Evolutionary conservation across 78 protist species (phyloP).

Genomic region (Cyanophora paradoxa): DNA sequence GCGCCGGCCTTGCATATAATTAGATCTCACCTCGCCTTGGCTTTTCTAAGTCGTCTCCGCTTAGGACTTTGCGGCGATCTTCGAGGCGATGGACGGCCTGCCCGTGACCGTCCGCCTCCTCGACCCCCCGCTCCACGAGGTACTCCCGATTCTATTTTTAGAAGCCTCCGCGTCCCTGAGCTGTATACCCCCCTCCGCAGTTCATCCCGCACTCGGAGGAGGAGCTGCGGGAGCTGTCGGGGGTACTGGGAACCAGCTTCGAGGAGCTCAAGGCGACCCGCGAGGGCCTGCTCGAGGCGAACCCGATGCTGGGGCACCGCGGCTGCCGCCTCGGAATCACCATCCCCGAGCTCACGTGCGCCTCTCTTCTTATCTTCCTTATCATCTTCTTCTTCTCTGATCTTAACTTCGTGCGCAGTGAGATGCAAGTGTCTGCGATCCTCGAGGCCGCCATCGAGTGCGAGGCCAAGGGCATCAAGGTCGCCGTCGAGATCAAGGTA

Average conservation of each 20-base stretch:
- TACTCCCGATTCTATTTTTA: constrained; percentile 31
- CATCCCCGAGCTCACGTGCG: constrained; percentile 70
- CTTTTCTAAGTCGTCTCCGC: too few relatives aligned
- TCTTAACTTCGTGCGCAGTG: background rate
- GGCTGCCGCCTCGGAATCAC: constrained; percentile 71
- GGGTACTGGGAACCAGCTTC: background rate
- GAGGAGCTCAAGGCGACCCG: constrained; percentile 13
- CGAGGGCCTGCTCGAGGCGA: constrained; percentile 40
- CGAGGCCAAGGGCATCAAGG: constrained; percentile 14
- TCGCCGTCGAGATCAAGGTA: constrained; percentile 49
- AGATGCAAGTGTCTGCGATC: constrained; percentile 56
- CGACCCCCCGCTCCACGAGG: constrained; percentile 86
- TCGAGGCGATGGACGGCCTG: constrained; percentile 47
- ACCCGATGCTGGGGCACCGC: constrained; percentile 85
- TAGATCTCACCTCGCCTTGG: too few relatives aligned
- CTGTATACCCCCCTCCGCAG: background rate
- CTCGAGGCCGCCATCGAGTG: constrained; percentile 44
- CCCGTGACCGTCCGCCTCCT: constrained; percentile 76
- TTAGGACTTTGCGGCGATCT: constrained; percentile 45
- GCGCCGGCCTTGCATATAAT: too few relatives aligned
- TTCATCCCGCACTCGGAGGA: background rate
- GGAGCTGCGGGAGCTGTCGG: constrained; percentile 22
- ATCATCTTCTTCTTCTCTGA: background rate
- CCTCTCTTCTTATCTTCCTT: background rate
- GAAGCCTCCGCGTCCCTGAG: background rate